Conservation (phyloP, 768 basidiomycete genomes). For the Roridomyces roridus region DNA sequence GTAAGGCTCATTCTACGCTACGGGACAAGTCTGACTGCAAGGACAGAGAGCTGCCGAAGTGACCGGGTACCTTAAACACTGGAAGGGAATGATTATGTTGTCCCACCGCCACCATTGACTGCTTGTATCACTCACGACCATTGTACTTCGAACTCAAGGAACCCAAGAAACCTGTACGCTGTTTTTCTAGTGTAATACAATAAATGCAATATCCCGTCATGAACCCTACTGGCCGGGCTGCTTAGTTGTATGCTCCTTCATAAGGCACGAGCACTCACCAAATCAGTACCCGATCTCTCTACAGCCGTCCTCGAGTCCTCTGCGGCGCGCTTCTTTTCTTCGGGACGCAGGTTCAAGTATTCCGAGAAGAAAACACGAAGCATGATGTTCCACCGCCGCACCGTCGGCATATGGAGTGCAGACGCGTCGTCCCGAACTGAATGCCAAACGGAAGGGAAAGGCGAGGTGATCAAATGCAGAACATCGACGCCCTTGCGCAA, state of each 20-base stretch:
- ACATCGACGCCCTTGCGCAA: conserved; percentile 81
- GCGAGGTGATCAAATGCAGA: conserved; percentile 87
- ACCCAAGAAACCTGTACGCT: conserved; percentile 1
- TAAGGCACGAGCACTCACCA: conserved; percentile 44
- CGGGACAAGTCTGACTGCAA: background rate
- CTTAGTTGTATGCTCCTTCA: background rate
- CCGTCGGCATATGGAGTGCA: conserved; percentile 82
- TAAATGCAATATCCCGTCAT: background rate
- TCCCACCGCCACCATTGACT: background rate
- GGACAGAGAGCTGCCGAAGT: conserved; percentile 30
- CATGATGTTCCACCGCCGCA: conserved; percentile 90
- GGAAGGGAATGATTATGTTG: conserved; percentile 27
- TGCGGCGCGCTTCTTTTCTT: conserved; percentile 37
- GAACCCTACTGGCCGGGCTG: conserved; percentile 16
- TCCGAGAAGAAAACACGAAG: conserved; percentile 88
- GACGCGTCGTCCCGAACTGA: conserved; percentile 85
- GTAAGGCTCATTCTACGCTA: conserved; percentile 25
- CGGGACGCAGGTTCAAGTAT: conserved; percentile 77
- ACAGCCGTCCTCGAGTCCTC: conserved; percentile 29
- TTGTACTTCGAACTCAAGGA: conserved; percentile 6
- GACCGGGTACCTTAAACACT: conserved; percentile 29
- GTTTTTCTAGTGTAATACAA: conserved; percentile 22
- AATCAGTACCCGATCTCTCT: conserved; percentile 49
- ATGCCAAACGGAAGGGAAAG: conserved; percentile 94
- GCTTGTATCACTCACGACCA: conserved; percentile 2